These are phyloP conservation scores for Epichloe bromicola DNA, from an alignment of 2,329 filamentous ascomycete species.

Conservation along the genomic window DNA sequence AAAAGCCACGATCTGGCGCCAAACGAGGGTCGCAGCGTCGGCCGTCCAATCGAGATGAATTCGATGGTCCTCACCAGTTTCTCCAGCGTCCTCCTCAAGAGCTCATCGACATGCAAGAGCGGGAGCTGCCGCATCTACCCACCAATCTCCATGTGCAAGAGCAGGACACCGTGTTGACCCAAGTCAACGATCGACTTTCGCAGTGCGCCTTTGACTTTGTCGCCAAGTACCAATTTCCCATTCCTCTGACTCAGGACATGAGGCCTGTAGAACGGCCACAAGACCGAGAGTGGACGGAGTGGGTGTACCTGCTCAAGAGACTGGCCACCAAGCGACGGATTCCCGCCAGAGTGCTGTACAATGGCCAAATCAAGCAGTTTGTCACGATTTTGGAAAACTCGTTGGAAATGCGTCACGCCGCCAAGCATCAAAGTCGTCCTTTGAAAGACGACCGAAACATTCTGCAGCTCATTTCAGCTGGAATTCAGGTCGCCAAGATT, in stretches of 20 bases:
- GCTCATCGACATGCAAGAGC: constrained; percentile 62
- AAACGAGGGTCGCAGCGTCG: constrained; percentile 49
- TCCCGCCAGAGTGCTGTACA: constrained; percentile 70
- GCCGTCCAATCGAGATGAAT: constrained; percentile 74
- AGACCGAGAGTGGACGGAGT: constrained; percentile 82
- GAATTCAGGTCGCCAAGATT: constrained; percentile 78
- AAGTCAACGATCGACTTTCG: constrained; percentile 74
- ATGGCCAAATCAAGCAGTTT: constrained; percentile 84
- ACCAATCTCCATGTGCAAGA: constrained; percentile 74
- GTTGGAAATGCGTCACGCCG: constrained; percentile 74
- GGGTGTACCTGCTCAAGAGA: constrained; percentile 77
- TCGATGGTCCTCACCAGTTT: constrained; percentile 77
- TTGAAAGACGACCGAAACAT: constrained; percentile 84
- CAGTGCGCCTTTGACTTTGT: constrained; percentile 85
- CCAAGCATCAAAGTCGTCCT: constrained; percentile 69
- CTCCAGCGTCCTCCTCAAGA: constrained; percentile 59
- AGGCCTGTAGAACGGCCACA: constrained; percentile 59
- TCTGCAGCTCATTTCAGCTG: constrained; percentile 74
- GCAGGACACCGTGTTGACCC: constrained; percentile 66
- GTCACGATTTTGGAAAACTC: constrained; percentile 82
- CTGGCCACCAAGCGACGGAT: constrained; percentile 78
- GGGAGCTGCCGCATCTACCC: constrained; percentile 68
- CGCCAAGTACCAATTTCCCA: constrained; percentile 82
- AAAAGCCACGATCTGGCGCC: constrained; percentile 31
- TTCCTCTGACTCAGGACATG: constrained; percentile 73